Evolutionary conservation across 805 yeast genomes (phyloP), one percentile per base, ranked within the genome.

Genomic region (Hermanozyma aechmeae): DNA sequence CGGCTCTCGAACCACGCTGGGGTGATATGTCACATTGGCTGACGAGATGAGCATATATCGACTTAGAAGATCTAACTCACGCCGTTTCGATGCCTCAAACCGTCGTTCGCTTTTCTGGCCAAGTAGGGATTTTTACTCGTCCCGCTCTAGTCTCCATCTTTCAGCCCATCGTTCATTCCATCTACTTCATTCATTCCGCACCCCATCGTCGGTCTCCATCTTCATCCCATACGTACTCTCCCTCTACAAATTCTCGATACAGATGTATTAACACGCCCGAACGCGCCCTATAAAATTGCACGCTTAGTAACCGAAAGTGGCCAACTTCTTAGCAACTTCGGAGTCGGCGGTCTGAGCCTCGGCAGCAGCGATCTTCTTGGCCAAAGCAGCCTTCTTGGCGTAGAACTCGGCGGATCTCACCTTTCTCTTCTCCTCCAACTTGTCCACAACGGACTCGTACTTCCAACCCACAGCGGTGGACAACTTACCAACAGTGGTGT

Each of bases 391-490:
- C 95, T 89, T 92, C 82, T 85, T 86, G 58, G 95, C 93, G 79
- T 86, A 85, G 84, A 84, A 92, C 71, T 94, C 98, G 61, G 95
- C 95, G 56, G 95, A 79, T 77, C 81, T 86, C 65, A 87, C 93
- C 81, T 84, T 87, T 76, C 99, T 83, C 87, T 93, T 89, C 71
- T 86, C 96, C 78, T 92, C 98, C 65, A 92, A 83, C 65, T 87
- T 78, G 61, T 85, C 84, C 56, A 92, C 98, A 62, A 92, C 79
- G 46, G 92, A 86, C 73, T 87, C 94, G 94, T 92, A 92, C 73
- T 87, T 92, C 98, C 98, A 92, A 68, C 98, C 98, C 53, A 92
- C 96, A 58, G 95, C 79, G 56, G 92, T 68, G 50, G 95, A 80
- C 66, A 92, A 78, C 68, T 92, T 86, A 66, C 95, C 95, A 56